These are phyloP conservation scores for Aegilops sharonensis DNA, from an alignment of 176 grass and related monocot genomes.

Conservation along the genomic window DNA sequence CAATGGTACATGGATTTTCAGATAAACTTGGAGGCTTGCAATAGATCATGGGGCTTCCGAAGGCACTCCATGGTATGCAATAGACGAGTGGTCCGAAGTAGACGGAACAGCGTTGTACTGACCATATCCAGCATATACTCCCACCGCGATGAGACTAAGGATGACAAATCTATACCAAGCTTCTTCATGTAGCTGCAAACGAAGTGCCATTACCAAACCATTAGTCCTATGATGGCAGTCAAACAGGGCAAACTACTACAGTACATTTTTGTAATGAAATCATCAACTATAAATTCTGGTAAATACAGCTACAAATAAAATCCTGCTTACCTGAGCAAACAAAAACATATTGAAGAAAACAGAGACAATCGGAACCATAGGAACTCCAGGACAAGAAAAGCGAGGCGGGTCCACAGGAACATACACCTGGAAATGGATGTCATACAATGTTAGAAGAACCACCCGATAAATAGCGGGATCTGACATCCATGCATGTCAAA, in stretches of 20 bases:
- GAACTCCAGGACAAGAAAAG: slow-evolving; percentile 90
- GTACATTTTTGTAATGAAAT: not conserved
- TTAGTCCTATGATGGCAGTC: not conserved
- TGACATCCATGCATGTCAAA: not conserved
- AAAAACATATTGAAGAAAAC: slow-evolving; percentile 96
- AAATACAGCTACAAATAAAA: not conserved
- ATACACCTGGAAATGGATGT: slow-evolving; percentile 54
- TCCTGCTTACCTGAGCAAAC: slow-evolving; percentile 67
- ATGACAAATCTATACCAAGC: slow-evolving; percentile 93
- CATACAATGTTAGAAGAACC: slow-evolving; percentile 9
- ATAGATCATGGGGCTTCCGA: slow-evolving; percentile 48
- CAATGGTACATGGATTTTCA: not conserved
- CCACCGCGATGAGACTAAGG: slow-evolving; percentile 60
- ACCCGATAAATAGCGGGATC: not conserved
- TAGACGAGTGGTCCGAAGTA: slow-evolving; percentile 44
- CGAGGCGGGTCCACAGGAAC: slow-evolving; percentile 55
- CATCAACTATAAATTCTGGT: not conserved
- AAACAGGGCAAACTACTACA: not conserved
- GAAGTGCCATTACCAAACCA: not conserved
- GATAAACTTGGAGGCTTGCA: not conserved
- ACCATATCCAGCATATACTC: slow-evolving; percentile 79
- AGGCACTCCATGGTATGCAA: slow-evolving; percentile 61
- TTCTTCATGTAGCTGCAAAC: slow-evolving; percentile 92
- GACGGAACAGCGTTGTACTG: slow-evolving; percentile 58
- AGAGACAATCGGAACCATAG: slow-evolving; percentile 69